Percentiles rank a stretch among this genome's conserved stretches.
Conservation (phyloP, 306 rosid genomes). For the Ceratonia siliqua region DNA sequence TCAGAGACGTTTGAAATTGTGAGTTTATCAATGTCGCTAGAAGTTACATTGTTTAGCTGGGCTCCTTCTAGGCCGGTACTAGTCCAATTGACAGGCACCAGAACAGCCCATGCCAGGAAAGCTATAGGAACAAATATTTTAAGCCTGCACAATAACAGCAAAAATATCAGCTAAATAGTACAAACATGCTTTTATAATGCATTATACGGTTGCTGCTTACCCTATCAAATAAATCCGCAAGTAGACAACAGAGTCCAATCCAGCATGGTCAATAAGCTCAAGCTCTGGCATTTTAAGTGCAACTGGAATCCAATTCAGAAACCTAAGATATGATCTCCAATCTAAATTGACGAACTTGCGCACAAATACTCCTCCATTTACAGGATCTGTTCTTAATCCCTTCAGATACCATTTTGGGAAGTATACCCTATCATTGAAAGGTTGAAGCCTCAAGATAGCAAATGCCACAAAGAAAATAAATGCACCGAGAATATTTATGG, state of each 20-base stretch:
- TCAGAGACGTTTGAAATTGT: constrained; percentile 70
- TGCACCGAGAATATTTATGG: constrained; percentile 72
- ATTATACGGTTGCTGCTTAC: constrained; percentile 43
- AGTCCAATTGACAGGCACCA: constrained; percentile 88
- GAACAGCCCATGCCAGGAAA: constrained; percentile 71
- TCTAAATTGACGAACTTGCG: constrained; percentile 84
- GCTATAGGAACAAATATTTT: constrained; percentile 95
- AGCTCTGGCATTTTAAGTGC: constrained; percentile 95
- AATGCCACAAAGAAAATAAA: constrained; percentile 72
- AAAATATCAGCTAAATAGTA: constrained; percentile 5
- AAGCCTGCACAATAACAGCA: constrained; percentile 58
- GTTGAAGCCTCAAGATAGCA: constrained; percentile 94
- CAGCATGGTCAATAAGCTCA: constrained; percentile 96
- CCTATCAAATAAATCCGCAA: constrained; percentile 91
- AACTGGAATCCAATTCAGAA: constrained; percentile 91
- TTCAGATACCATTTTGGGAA: constrained; percentile 94
- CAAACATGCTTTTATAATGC: background rate
- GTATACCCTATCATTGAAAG: constrained; percentile 91
- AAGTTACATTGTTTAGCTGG: constrained; percentile 52
- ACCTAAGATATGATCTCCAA: constrained; percentile 69
- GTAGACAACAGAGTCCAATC: constrained; percentile 94
- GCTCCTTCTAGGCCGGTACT: constrained; percentile 37
- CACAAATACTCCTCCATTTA: constrained; percentile 66
- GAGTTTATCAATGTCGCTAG: constrained; percentile 84
- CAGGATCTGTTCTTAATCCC: constrained; percentile 81